Evolutionary conservation across 2,329 filamentous ascomycete species (phyloP), one percentile per base, ranked within the genome.

Genomic region (Arthrinium phaeospermum): DNA sequence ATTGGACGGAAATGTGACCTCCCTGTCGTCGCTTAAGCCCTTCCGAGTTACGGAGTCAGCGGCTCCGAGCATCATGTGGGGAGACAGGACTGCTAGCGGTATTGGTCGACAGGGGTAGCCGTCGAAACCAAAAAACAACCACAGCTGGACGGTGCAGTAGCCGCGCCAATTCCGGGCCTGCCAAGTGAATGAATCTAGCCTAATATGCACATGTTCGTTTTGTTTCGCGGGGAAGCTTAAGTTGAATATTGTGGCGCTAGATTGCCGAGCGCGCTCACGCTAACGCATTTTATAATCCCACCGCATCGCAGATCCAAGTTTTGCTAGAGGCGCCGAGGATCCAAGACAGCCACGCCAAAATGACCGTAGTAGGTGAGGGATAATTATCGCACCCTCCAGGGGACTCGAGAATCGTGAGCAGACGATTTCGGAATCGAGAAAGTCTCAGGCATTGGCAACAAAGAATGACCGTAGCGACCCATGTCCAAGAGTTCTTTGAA

Each of bases 41-140:
- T 19, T 64, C 57, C 57, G 57, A 41, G 57, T 64, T 19, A 64
- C 57, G 57, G 57, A 64, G n/a, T 12, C 57, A 64, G 22, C 57
- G 34, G 34, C 57, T 41, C 57, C 57, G 57, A 6, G 6, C 34
- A 24, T 41, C 57, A 64, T 64, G 57, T 64, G 57, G 57, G 57
- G 57, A 37, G 10, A 34, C 10, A 4, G 2, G 4, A 19, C n/a
- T 5, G 30, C 16, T 19, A 57, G 24, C 49, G 49, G 49, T 30
- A 19, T 53, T 24, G 49, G 16, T 22, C 8, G 57, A 64, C 57
- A 41, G 57, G 57, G 57, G 57, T 22, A 2, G 10, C 8, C 7
- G 10, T 3, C 6, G 37, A 41, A 41, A 41, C 51, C 27, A 61
- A 12, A 37, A 34, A 61, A 14, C 30, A 37, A 22, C 34, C 3